Conservation (phyloP, 371 early-diverging fungal species). For the Mortierella sp. region DNA sequence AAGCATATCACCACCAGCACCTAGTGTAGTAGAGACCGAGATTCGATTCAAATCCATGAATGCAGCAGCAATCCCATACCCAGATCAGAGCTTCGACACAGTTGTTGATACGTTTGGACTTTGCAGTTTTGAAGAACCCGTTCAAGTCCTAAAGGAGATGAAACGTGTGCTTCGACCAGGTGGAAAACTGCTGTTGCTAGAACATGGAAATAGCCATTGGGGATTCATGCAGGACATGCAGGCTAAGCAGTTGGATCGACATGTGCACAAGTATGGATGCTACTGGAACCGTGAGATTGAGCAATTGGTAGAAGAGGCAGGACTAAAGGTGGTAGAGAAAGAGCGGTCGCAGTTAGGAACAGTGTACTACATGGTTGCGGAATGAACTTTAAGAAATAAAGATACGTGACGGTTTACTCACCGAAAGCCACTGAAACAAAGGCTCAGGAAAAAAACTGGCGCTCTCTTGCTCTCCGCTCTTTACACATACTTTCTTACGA, state of each 20-base stretch:
- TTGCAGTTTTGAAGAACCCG: constrained; percentile 81
- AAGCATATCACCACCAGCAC: neutral
- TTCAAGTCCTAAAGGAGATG: constrained; percentile 73
- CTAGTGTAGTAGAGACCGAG: constrained; percentile 38
- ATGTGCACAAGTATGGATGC: constrained; percentile 87
- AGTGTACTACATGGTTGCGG: constrained; percentile 75
- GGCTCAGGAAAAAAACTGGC: too few species aligned
- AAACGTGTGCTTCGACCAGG: constrained; percentile 69
- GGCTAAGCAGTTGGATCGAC: constrained; percentile 77
- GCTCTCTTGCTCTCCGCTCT: neutral
- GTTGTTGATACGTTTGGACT: constrained; percentile 88
- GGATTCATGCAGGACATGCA: constrained; percentile 76
- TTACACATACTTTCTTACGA: neutral
- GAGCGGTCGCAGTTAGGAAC: constrained; percentile 87
- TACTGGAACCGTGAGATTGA: constrained; percentile 91
- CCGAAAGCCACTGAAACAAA: constrained; percentile 9
- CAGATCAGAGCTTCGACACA: constrained; percentile 72
- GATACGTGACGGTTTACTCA: neutral
- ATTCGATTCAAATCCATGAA: constrained; percentile 45
- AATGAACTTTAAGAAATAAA: constrained; percentile 21
- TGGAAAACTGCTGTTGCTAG: constrained; percentile 78
- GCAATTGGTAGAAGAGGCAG: constrained; percentile 67
- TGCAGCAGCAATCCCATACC: constrained; percentile 55
- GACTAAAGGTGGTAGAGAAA: constrained; percentile 68
- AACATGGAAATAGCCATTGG: constrained; percentile 81